These are phyloP conservation scores for Metroxylon sagu DNA, from an alignment of 176 grass and related monocot species.

Conservation along the genomic window DNA sequence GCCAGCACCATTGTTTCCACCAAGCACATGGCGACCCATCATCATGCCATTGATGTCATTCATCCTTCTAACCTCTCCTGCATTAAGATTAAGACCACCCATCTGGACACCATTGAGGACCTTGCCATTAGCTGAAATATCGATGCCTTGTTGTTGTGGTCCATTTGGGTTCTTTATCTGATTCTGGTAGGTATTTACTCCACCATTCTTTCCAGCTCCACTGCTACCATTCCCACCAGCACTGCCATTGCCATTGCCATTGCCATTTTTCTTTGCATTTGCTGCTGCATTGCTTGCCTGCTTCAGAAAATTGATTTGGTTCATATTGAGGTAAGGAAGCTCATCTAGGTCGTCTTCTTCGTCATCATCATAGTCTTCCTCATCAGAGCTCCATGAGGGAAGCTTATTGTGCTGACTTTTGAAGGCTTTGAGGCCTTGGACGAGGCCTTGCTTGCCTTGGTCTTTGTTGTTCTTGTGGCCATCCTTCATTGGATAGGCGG, in stretches of 20 bases:
- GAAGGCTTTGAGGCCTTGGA: slow-evolving; percentile 83
- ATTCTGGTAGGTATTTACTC: slow-evolving; percentile 14
- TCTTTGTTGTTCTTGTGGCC: slow-evolving; percentile 42
- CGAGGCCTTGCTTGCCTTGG: slow-evolving; percentile 58
- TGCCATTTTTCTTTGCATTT: slow-evolving; percentile 33
- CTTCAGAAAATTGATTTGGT: slow-evolving; percentile 51
- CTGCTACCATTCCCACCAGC: slow-evolving; percentile 20
- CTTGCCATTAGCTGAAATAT: slow-evolving; percentile 54
- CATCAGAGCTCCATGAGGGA: slow-evolving; percentile 46
- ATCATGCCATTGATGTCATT: slow-evolving; percentile 57
- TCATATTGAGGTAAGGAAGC: slow-evolving; percentile 61
- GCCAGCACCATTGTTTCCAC: background rate
- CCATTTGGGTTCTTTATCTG: slow-evolving; percentile 44
- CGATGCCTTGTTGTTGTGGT: slow-evolving; percentile 22
- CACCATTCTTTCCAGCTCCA: slow-evolving; percentile 8
- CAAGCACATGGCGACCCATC: slow-evolving; percentile 37
- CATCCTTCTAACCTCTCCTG: slow-evolving; percentile 33
- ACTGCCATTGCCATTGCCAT: slow-evolving; percentile 8
- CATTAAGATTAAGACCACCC: slow-evolving; percentile 13
- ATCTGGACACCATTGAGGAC: slow-evolving; percentile 19
- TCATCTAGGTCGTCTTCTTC: slow-evolving; percentile 78
- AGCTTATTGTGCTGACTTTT: slow-evolving; percentile 75
- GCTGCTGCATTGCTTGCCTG: slow-evolving; percentile 15
- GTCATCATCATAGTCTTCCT: slow-evolving; percentile 52
- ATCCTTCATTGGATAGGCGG: slow-evolving; percentile 31